Evolutionary conservation across 2,329 filamentous ascomycete genomes (phyloP).

Genomic region (Alternaria gansuensis): DNA sequence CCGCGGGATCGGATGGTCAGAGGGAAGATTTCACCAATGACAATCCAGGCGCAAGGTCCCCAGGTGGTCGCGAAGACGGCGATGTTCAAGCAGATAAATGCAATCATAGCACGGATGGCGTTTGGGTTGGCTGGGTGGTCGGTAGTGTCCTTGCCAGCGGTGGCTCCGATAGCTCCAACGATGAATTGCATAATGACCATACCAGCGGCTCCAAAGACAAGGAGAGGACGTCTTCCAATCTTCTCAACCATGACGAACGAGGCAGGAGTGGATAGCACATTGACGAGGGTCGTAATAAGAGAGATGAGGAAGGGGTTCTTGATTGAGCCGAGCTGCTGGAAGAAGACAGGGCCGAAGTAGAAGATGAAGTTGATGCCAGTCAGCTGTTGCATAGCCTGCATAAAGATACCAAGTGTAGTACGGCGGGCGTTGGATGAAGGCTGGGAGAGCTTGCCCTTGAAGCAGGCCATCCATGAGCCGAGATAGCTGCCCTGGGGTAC

Average conservation of each 20-base stretch:
- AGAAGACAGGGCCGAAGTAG: constrained; percentile 75
- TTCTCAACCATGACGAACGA: constrained; percentile 87
- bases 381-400: constrained; percentile 65
- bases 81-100: constrained; percentile 92
- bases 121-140: constrained; percentile 41
- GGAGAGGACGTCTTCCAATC: constrained; percentile 80
- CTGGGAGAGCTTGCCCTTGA: constrained; percentile 61
- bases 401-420: constrained; percentile 58
- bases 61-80: constrained; percentile 90
- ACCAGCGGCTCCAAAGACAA: constrained; percentile 78
- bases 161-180: constrained; percentile 71
- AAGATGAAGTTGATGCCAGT: constrained; percentile 87
- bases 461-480: constrained; percentile 71
- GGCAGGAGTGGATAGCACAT: constrained; percentile 82
- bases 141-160: constrained; percentile 52
- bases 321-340: constrained; percentile 76
- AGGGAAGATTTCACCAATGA: constrained; percentile 92
- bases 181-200: constrained; percentile 91
- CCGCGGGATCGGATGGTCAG: constrained; percentile 88
- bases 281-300: constrained; percentile 86
- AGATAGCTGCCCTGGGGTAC: constrained; percentile 48
- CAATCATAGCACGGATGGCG: constrained; percentile 66
- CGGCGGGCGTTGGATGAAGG: constrained; percentile 62
- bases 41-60: constrained; percentile 76
- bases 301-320: constrained; percentile 82